Evolutionary conservation across 2,329 filamentous ascomycete genomes (phyloP), one percentile per base, ranked within the genome.

Genomic region (Cordyceps militaris): DNA sequence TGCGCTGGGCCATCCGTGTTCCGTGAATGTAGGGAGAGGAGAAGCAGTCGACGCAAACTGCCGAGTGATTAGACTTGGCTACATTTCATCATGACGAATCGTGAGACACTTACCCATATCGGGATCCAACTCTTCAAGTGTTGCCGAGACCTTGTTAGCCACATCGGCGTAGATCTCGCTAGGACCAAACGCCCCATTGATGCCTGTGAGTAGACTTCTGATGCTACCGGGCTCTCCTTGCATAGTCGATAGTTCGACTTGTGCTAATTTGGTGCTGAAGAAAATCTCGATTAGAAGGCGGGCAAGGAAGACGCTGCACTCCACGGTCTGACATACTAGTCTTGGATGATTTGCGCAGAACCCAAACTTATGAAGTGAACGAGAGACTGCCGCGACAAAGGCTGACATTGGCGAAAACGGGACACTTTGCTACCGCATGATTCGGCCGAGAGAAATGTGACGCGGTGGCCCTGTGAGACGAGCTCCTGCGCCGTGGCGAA

Each of bases 401-500:
- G 1, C 26, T 53, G 38, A 23, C 36, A 42, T 6, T 53, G 24
- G 8, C 50, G 40, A 8, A 53, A 53, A 13, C 40, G 36, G 5
- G 50, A 5, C 32, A 53, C 50, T 43, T 53, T 53, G 24, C 30
- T n/a, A 19, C 38, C 24, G 6, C 50, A 53, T 23, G 50, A 53
- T 34, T 53, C 38, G 13, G 50, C 50, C 5, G 50, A 53, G 50
- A 53, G 50, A n/a, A 53, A 53, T 42, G 50, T 53, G 16, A 53
- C 38, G 19, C 19, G 36, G 40, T 53, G 50, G 6, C 50, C 50
- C 14, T 53, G n/a, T 21, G 24, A 30, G 24, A 53, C 38, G 28
- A 53, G 50, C 26, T 53, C 23, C 19, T 53, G 50, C 1, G 50
- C 50, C 7, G 50, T 53, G 14, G 38, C 38, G 11, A 53, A 53